Evolutionary conservation across 805 yeast species (phyloP), one percentile per base, ranked within the genome.

Genomic region (Candida manassasensis): DNA sequence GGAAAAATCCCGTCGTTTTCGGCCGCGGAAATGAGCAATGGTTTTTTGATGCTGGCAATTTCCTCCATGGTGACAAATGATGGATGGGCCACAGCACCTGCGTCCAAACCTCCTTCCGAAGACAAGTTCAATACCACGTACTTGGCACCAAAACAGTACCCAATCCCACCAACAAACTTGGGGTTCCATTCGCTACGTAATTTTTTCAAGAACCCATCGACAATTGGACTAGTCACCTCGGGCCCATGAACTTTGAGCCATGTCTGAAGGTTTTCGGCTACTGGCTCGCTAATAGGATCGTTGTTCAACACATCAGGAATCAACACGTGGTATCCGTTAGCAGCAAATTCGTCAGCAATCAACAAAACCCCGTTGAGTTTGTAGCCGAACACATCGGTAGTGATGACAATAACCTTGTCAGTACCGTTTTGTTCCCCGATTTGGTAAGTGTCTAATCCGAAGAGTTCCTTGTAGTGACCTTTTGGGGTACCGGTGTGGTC

Each of bases 91-190:
- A 76, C 59, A 11, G 90, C 94, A 49, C 75, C 86, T 12, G 70
- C 61, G 36, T 53, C 55, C 7, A 53, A 48, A 10, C 37, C 35
- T 12, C 61, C 62, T 27, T 57, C 68, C 18, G 49, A 50, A 5
- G 68, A 55, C 19, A 75, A 55, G 38, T 79, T 73, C 40, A 71
- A 77, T 38, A 83, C 48, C 21, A 74, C 77, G 47, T 66, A 79
- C 57, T 79, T 83, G 27, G 86, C 95, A 54, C 96, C 96, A 44
- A 68, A 87, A 62, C 96, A 87, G 65, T 86, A 79, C 16, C 96
- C 96, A 39, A 81, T 61, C 14, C 76, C 75, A 28, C 73, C 78
- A 15, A 81, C 40, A 36, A 58, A 54, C 22, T 45, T 45, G 2
- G 58, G 58, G 4, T 38, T 41, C 39, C 29, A 52, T 38, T 71